Base-by-base conservation (phyloP, 176 grass and related monocot species). In the Oryza nivara region DNA sequence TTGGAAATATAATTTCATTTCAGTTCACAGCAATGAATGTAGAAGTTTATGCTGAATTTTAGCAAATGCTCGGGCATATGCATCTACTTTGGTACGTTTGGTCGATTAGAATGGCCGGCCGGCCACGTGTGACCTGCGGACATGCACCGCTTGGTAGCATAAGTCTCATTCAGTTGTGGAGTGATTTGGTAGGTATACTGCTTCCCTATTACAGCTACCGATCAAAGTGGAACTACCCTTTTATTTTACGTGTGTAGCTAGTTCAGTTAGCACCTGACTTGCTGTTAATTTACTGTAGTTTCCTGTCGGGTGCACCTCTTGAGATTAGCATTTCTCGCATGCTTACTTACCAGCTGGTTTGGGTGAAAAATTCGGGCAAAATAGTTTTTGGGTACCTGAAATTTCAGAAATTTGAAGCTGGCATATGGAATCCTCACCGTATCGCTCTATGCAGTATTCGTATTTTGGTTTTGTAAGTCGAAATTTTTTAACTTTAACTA, bases 31-130 rank as follows among this genome's bases (percentile, higher is more conserved):
- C 52, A 58, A 58, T 58, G 16, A n/a, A 58, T 0, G 16, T 19
- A n/a, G 6, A 58, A 8, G 7, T 58, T n/a, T 58, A n/a, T 58
- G 54, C 7, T 58, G n/a, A 61, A 22, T 9, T 61, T 61, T 4
- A 58, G 17, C 17, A 58, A 20, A 58, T 58, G 54, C n/a, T 7
- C 74, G 32, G 49, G 3, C 16, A 78, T 45, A 14, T 61, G 17
- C 56, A 65, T 28, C 20, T 73, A 6, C 36, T 76, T 49, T 71
- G 51, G 54, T 34, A 54, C 40, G 52, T 88, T 28, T 77, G 41
- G 13, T 77, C 26, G 12, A 70, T 70, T 26, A 10, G 36, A 45
- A 25, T 77, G 11, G 16, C 4, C 17, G 16, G 54, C 19, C 20
- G 54, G 17, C 17, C 51, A 48, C 0, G 41, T 48, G 11, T 12